These are phyloP conservation scores for Termitomyces sp. DNA, from an alignment of 768 basidiomycete genomes.

Conservation along the genomic window DNA sequence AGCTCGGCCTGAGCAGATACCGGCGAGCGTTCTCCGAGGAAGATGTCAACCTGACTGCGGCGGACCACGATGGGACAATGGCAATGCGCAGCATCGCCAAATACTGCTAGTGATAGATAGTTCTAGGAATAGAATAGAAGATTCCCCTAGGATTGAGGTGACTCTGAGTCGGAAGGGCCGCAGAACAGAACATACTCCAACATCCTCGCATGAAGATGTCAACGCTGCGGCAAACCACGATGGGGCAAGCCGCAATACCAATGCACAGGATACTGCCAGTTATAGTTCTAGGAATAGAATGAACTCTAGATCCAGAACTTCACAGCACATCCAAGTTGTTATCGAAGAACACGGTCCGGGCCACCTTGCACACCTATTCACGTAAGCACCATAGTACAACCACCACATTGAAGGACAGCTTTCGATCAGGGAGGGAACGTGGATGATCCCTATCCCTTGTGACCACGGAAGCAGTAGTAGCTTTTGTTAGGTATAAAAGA, in stretches of 20 bases:
- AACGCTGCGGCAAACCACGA: background rate
- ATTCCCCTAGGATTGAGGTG: too few species aligned
- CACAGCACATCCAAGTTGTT: background rate
- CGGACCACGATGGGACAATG: too few species aligned
- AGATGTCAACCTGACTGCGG: too few species aligned
- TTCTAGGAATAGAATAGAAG: background rate
- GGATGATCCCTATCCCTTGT: background rate
- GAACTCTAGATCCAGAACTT: too few species aligned
- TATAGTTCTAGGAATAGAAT: background rate
- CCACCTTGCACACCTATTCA: background rate
- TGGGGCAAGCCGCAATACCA: background rate
- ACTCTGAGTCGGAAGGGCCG: too few species aligned
- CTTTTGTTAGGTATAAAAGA: too few species aligned
- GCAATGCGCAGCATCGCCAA: too few species aligned
- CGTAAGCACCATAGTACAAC: background rate
- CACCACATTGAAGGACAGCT: background rate
- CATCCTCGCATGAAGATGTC: too few species aligned
- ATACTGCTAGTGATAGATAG: background rate
- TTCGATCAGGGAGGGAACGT: background rate
- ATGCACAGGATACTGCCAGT: background rate
- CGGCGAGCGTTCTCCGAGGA: too few species aligned
- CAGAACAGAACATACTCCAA: too few species aligned
- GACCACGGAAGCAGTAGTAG: too few species aligned
- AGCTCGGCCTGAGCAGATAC: too few species aligned
- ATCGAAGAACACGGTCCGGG: background rate